Evolutionary conservation across 148 eudicot species (phyloP).

Genomic region (Cornus florida): DNA sequence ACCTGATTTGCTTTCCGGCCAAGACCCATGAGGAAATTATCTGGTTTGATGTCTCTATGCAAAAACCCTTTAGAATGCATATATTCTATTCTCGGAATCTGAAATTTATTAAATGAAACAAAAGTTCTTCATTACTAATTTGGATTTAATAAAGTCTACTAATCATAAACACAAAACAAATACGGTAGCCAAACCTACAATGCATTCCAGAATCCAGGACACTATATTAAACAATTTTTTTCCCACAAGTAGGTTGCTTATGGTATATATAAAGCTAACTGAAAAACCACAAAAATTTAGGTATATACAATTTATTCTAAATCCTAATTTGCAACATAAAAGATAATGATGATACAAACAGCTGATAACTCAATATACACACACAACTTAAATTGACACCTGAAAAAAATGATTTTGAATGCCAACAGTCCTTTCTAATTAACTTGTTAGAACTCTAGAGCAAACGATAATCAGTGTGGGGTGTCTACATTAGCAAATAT

Average conservation of each 20-base stretch:
- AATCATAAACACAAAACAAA: background rate
- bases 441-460: background rate
- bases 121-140: background rate
- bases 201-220: background rate
- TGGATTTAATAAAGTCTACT: background rate
- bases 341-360: background rate
- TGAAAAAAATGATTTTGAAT: too few species aligned
- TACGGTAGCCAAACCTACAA: background rate
- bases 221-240: background rate
- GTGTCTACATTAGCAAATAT: too few species aligned
- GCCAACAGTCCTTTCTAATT: background rate
- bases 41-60: constrained; percentile 27
- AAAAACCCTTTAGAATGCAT: constrained; percentile 24
- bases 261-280: background rate
- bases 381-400: background rate
- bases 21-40: constrained; percentile 29
- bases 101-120: background rate
- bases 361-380: background rate
- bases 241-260: background rate
- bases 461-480: background rate
- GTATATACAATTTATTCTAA: background rate
- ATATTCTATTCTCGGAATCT: constrained; percentile 23
- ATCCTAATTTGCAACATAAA: background rate
- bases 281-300: background rate
- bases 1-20: constrained; percentile 31